Conservation (phyloP, 768 basidiomycete species). For the Kwoniella newhampshirensis region DNA sequence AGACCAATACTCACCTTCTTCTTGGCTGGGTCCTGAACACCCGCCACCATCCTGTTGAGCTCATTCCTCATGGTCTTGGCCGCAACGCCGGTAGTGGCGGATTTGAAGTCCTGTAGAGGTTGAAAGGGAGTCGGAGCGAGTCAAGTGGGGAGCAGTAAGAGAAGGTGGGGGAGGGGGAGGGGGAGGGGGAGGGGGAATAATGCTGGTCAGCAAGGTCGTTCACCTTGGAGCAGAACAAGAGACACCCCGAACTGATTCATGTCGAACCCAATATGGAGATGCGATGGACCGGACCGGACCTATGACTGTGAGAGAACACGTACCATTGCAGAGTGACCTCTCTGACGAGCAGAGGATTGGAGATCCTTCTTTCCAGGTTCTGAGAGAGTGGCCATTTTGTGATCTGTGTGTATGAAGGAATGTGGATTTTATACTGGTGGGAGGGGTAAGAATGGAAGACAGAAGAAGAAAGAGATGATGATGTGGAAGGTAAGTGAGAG, state of each 20-base stretch:
- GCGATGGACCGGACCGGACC: too few species aligned
- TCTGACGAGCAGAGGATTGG: constrained; percentile 34
- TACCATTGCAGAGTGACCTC: constrained; percentile 46
- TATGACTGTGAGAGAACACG: constrained; percentile 4
- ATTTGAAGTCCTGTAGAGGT: constrained; percentile 70
- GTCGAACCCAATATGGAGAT: too few species aligned
- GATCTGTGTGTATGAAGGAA: neutral
- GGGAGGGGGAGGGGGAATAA: neutral
- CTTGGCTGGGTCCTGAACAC: constrained; percentile 72
- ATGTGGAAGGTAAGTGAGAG: neutral
- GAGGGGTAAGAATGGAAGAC: constrained; percentile 1
- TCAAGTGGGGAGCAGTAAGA: neutral
- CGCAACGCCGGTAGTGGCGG: constrained; percentile 89
- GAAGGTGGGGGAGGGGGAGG: neutral
- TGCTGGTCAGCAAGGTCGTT: too few species aligned
- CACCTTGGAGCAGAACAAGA: too few species aligned
- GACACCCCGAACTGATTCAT: too few species aligned
- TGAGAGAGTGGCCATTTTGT: constrained; percentile 39
- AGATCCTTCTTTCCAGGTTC: constrained; percentile 25
- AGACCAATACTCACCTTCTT: constrained; percentile 65
- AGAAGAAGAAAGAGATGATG: neutral
- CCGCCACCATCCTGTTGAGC: constrained; percentile 85
- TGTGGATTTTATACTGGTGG: neutral
- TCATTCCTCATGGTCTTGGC: constrained; percentile 98
- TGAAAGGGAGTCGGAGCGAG: neutral